These are phyloP conservation scores for Rhizophlyctis rosea DNA, from an alignment of 192 early-diverging fungal species.

Conservation along the genomic window DNA sequence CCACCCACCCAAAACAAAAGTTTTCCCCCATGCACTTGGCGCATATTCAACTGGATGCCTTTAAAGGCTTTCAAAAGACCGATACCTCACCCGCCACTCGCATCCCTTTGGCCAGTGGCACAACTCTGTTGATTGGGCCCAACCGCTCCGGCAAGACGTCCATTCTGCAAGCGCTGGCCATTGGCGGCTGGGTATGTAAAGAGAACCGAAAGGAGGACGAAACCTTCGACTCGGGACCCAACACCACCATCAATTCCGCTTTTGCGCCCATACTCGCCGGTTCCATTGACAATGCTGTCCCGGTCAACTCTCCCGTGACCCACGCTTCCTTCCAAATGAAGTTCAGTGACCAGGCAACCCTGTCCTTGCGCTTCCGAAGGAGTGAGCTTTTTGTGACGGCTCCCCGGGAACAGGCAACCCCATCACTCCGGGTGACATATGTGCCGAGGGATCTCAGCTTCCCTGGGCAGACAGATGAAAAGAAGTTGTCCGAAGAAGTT, in stretches of 20 bases:
- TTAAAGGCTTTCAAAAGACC: not conserved
- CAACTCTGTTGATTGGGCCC: slow-evolving; percentile 2
- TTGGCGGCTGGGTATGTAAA: not conserved
- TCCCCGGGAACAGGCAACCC: too few species aligned
- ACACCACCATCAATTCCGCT: too few species aligned
- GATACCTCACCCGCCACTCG: not conserved
- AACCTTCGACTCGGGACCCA: too few species aligned
- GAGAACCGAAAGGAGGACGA: not conserved
- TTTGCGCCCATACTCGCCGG: too few species aligned
- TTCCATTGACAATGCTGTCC: too few species aligned
- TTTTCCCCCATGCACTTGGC: too few species aligned
- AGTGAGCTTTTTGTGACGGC: too few species aligned
- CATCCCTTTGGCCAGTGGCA: not conserved
- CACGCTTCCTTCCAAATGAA: too few species aligned
- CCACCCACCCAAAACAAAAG: too few species aligned
- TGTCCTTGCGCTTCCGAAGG: not conserved
- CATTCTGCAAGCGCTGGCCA: slow-evolving; percentile 5
- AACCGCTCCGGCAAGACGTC: slow-evolving; percentile 14
- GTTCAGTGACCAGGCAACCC: too few species aligned
- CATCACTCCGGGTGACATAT: not conserved
- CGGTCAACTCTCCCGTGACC: too few species aligned
- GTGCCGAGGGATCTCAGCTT: not conserved
- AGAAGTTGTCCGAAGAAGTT: not conserved
- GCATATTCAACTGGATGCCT: not conserved
- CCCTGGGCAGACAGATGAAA: not conserved